Percentiles rank a stretch among this genome's conserved stretches.
phyloP scores from a whole-genome alignment of 495 filamentous ascomycete species.

The Penicillium chermesinum region DNA sequence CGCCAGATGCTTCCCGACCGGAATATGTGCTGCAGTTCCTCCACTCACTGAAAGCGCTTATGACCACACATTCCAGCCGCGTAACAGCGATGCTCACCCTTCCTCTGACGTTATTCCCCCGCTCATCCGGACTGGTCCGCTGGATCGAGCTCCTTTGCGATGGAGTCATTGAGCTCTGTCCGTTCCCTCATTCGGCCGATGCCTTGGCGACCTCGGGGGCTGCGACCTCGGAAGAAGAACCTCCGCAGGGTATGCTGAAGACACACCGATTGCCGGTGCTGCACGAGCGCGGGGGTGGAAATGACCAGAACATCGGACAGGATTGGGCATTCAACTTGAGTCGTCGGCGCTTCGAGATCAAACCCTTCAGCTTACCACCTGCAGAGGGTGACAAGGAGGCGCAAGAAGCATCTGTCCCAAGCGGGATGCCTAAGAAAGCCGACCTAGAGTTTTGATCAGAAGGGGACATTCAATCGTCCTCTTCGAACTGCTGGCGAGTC shows the following conservation, averaged over 20 bases:
- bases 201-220: slow-evolving; percentile 50
- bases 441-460: slow-evolving; percentile 66
- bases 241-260: slow-evolving; percentile 79
- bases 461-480: slow-evolving; percentile 30
- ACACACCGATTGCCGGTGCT: slow-evolving; percentile 77
- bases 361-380: slow-evolving; percentile 84
- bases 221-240: slow-evolving; percentile 57
- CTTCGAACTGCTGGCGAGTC: slow-evolving; percentile 24
- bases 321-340: slow-evolving; percentile 89
- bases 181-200: slow-evolving; percentile 66
- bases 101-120: slow-evolving; percentile 75
- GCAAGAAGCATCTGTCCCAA: slow-evolving; percentile 47
- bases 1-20: slow-evolving; percentile 60
- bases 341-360: slow-evolving; percentile 76
- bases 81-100: slow-evolving; percentile 74
- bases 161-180: slow-evolving; percentile 81
- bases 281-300: slow-evolving; percentile 81
- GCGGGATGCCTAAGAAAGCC: slow-evolving; percentile 53
- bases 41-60: slow-evolving; percentile 69
- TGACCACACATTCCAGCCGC: slow-evolving; percentile 58
- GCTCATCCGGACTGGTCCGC: slow-evolving; percentile 69
- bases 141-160: slow-evolving; percentile 87
- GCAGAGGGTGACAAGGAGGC: slow-evolving; percentile 73
- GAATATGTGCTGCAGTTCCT: slow-evolving; percentile 75
- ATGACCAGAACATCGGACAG: slow-evolving; percentile 62